Conservation (phyloP, 495 filamentous ascomycete genomes). For the Lophiotrema nucula region DNA sequence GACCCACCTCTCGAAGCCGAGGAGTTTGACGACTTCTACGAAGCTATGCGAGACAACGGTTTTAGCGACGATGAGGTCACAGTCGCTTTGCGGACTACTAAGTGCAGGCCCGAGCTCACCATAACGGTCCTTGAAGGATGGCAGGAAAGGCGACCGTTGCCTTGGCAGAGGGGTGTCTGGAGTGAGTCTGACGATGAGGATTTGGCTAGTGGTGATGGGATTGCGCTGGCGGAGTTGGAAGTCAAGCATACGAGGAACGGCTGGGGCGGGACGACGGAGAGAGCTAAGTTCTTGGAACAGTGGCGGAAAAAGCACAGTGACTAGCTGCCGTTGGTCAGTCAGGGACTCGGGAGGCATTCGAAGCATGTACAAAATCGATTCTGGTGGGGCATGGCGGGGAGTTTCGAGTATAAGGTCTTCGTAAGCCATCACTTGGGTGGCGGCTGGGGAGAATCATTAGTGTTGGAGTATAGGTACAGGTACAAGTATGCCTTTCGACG, state of each 20-base stretch:
- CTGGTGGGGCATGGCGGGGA: no score
- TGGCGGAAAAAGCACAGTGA: background rate
- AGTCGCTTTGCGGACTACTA: constrained; percentile 14
- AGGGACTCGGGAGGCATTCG: no score
- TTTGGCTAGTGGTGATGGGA: constrained; percentile 19
- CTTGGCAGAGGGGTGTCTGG: constrained; percentile 30
- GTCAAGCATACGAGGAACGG: constrained; percentile 25
- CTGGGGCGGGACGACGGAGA: constrained; percentile 28
- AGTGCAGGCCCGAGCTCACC: constrained; percentile 6
- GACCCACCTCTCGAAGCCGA: constrained; percentile 20
- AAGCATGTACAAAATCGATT: no score
- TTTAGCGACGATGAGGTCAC: constrained; percentile 13
- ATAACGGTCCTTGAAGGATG: constrained; percentile 6
- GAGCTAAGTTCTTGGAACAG: constrained; percentile 15
- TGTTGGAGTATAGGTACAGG: no score
- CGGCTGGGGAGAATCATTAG: no score
- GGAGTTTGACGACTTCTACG: constrained; percentile 18
- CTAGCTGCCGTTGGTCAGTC: no score
- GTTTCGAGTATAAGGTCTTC: no score
- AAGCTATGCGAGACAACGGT: constrained; percentile 4
- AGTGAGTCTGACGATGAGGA: constrained; percentile 29
- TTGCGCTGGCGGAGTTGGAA: constrained; percentile 10
- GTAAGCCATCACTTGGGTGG: no score
- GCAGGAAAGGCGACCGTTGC: constrained; percentile 4
- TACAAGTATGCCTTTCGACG: no score